phyloP scores from a whole-genome alignment of 2,329 filamentous ascomycete species.

The Aspergillus calidoustus region DNA sequence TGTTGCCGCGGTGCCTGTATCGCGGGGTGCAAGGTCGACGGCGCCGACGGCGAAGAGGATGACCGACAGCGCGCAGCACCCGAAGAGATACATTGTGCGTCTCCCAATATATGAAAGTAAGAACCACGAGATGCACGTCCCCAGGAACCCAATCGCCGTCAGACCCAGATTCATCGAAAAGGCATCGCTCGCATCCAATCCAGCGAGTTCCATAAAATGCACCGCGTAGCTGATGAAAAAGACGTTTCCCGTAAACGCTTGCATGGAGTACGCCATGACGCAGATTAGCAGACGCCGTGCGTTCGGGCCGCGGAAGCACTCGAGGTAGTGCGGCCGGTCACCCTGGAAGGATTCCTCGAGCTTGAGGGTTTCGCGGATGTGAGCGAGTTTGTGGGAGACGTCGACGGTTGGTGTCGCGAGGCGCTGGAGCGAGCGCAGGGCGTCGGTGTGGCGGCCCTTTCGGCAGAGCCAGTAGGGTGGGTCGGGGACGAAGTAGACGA shows the following conservation, averaged over 20 bases:
- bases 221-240: slow-evolving; percentile 39
- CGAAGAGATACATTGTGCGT: slow-evolving; percentile 46
- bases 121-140: slow-evolving; percentile 49
- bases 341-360: slow-evolving; percentile 27
- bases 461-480: slow-evolving; percentile 33
- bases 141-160: slow-evolving; percentile 49
- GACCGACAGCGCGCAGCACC: slow-evolving; percentile 38
- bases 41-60: slow-evolving; percentile 46
- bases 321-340: slow-evolving; percentile 22
- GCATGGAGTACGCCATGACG: slow-evolving; percentile 37
- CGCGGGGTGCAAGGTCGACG: slow-evolving; percentile 43
- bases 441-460: slow-evolving; percentile 27
- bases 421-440: slow-evolving; percentile 23
- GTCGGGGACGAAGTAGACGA: slow-evolving; percentile 30
- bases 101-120: slow-evolving; percentile 46
- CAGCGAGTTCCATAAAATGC: slow-evolving; percentile 43
- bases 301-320: slow-evolving; percentile 35
- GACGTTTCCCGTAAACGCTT: slow-evolving; percentile 35
- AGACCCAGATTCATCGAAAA: slow-evolving; percentile 47
- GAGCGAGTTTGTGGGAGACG: slow-evolving; percentile 28
- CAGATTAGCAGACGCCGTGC: slow-evolving; percentile 34
- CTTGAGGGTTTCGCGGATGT: slow-evolving; percentile 35
- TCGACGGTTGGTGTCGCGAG: slow-evolving; percentile 28
- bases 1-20: slow-evolving; percentile 25
- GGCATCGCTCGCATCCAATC: slow-evolving; percentile 29